Evolutionary conservation across 2,329 filamentous ascomycete species (phyloP), one percentile per base, ranked within the genome.

Genomic region (Phyllosticta citrichinensis): DNA sequence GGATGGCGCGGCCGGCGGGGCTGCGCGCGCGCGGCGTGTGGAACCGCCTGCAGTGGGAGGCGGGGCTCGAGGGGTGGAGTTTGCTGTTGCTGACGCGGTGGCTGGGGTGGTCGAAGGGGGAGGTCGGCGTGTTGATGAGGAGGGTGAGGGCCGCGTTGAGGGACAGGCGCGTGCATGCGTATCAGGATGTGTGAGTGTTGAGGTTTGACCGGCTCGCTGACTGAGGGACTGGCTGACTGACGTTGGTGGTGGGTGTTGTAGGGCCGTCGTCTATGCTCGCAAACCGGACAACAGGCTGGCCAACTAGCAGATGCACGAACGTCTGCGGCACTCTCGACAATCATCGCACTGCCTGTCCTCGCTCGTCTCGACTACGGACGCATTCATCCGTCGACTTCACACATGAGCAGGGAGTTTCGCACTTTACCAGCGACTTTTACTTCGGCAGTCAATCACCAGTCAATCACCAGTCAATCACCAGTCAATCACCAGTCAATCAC

Each of bases 21-120:
- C 74, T 79, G 57, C 84, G 83, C 66, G 76, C 82, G 57, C 66
- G 82, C 1, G 81, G 81, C 1, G 63, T 64, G 54, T 71, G 63
- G 19, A 70, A 70, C 22, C 35, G 50, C 30, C 24, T 58, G 57
- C 30, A 58, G 14, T 58, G 57, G 57, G 50, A 58, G 8, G 65
- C 70, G 35, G 70, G 70, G 2, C 64, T 71, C 9, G 68, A 61
- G 59, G 59, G 59, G 4, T 61, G 59, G 59, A 20, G 33, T 25
- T 56, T 61, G 54, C 52, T 57, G 9, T 17, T 61, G 19, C n/a
- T 61, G 59, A 57, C 59, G 8, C 53, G 54, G 24, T 47, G 47
- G 8, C 6, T 55, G 52, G 12, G n/a, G 12, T 59, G 57, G 57
- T 47, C 11, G n/a, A 47, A 20, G 9, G 57, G 55, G 10, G 57